These are phyloP conservation scores for Monosporozyma unispora DNA, from an alignment of 805 yeast genomes.

Conservation along the genomic window DNA sequence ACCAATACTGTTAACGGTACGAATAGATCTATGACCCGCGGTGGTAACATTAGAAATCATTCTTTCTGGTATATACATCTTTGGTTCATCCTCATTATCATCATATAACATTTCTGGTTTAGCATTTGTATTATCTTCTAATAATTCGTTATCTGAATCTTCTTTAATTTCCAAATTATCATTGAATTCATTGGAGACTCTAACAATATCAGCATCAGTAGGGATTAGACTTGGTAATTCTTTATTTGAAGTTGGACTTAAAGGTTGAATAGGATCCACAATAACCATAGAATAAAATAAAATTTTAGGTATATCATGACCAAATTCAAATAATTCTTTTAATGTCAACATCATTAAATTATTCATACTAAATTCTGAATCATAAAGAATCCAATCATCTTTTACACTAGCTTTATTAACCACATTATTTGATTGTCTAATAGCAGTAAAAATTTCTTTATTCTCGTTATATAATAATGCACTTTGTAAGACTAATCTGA, in stretches of 20 bases:
- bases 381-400: constrained; percentile 38
- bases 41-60: constrained; percentile 19
- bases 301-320: constrained; percentile 10
- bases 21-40: constrained; percentile 23
- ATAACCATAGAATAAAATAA: constrained; percentile 18
- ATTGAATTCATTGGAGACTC: neutral
- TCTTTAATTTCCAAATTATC: neutral
- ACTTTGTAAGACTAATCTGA: constrained; percentile 28
- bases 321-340: constrained; percentile 11
- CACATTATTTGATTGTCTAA: constrained; percentile 28
- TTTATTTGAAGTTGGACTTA: too few species aligned
- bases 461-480: constrained; percentile 23
- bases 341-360: constrained; percentile 24
- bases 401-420: constrained; percentile 25
- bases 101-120: constrained; percentile 4
- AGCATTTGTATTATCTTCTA: neutral
- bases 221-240: neutral
- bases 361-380: constrained; percentile 31
- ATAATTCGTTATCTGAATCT: constrained; percentile 2
- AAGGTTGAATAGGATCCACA: constrained; percentile 3
- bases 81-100: constrained; percentile 16
- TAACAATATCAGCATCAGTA: neutral
- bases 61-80: constrained; percentile 19
- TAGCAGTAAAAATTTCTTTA: constrained; percentile 25
- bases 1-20: constrained; percentile 26